These are phyloP conservation scores for Halophytophthora polymorphica DNA, from an alignment of 352 stramenopile species.

Conservation along the genomic window DNA sequence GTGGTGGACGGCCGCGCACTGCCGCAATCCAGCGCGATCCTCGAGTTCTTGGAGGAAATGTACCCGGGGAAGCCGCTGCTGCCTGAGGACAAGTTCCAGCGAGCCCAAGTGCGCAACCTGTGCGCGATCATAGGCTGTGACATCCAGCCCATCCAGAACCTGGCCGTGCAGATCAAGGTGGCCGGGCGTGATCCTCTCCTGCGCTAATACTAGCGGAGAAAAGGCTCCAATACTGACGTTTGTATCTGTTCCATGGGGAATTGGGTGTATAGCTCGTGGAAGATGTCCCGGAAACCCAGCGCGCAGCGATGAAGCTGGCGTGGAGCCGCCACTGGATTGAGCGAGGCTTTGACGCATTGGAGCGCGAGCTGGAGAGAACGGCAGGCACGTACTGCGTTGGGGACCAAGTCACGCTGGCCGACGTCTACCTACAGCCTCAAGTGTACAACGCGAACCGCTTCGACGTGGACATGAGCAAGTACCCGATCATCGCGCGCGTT, in stretches of 20 bases:
- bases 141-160: constrained; percentile 91
- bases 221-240: neutral
- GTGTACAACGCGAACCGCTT: constrained; percentile 91
- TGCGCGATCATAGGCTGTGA: constrained; percentile 90
- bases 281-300: constrained; percentile 51
- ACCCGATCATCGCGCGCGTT: constrained; percentile 85
- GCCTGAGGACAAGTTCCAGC: constrained; percentile 61
- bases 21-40: constrained; percentile 88
- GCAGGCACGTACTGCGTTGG: constrained; percentile 69
- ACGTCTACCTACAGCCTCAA: constrained; percentile 90
- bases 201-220: neutral
- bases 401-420: constrained; percentile 82
- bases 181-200: neutral
- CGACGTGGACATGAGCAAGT: constrained; percentile 86
- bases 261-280: constrained; percentile 22
- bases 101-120: constrained; percentile 82
- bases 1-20: constrained; percentile 74
- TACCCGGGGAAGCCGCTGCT: constrained; percentile 72
- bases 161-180: constrained; percentile 68
- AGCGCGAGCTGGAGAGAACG: constrained; percentile 55
- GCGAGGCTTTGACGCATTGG: constrained; percentile 82
- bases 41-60: constrained; percentile 92
- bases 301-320: constrained; percentile 29
- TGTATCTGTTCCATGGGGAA: no score
- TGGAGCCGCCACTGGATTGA: constrained; percentile 77